Base-by-base conservation (phyloP, 345 rosid genomes). In the Gossypioides kirkii region DNA sequence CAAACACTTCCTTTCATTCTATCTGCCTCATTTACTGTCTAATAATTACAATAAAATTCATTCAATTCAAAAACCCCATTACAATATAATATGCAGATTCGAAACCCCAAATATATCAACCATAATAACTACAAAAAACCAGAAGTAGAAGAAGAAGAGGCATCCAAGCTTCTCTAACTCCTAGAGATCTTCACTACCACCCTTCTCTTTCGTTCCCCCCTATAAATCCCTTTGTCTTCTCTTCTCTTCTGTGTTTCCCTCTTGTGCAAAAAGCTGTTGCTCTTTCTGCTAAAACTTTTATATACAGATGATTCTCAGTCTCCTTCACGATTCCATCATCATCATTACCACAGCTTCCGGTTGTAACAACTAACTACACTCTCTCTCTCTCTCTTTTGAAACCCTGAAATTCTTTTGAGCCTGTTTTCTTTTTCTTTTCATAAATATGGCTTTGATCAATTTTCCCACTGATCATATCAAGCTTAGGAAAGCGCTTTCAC, bases 51-150 rank as follows among this genome's bases (percentile, higher is more conserved):
- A 58, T 73, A 42, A 71, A 71, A 55, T 0, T 67, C 42, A 69
- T 80, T 83, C 76, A 69, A 70, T 50, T 58, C 61, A 38, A n/a
- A n/a, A n/a, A n/a, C n/a, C 42, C 55, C 53, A 36, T 47, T 77
- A 77, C 79, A 77, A 61, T 73, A 84, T 75, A 5, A 68, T 43
- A 58, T 80, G 75, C 2, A 59, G 74, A 76, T 79, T 81, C 78
- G 73, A 81, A 81, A 79, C 70, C 65, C 68, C 16, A 43, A 45
- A 8, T 49, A 61, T 9, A 32, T 5, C 7, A 32, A 32, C 38
- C 38, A 32, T 32, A 32, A 32, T 32, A 32, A 32, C 38, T 4
- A 32, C 38, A 32, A 32, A 32, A 32, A 32, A 5, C 12, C 1
- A 3, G 46, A n/a, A 38, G 11, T 10, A 23, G 10, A 45, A 46